Percentiles rank a stretch among this genome's conserved stretches.
Conservation (phyloP, 1,284 basidiomycete species). For the Puccinia coronata region DNA sequence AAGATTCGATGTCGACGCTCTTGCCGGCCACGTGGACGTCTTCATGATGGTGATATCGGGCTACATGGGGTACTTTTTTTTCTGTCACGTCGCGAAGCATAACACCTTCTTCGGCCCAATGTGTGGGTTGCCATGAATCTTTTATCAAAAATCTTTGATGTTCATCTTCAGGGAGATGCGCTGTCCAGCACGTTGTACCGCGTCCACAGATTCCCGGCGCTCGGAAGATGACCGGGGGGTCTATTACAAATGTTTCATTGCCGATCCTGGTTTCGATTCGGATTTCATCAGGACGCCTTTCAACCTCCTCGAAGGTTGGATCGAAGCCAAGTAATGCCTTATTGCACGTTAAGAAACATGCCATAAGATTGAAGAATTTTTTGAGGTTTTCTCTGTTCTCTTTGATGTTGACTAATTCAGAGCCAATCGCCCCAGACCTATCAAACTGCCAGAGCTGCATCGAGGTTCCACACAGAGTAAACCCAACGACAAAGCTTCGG, state of each 20-base stretch:
- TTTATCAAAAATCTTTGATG: not conserved
- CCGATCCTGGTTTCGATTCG: not conserved
- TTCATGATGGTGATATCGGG: not conserved
- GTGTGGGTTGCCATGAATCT: not conserved
- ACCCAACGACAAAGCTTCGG: slow-evolving; percentile 1
- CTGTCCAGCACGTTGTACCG: not conserved
- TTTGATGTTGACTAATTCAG: not conserved
- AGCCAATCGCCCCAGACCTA: not conserved
- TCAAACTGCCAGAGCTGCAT: slow-evolving; percentile 9
- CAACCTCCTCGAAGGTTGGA: not conserved
- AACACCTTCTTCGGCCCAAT: not conserved
- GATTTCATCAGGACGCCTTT: not conserved
- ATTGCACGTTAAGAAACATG: not conserved
- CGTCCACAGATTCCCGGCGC: slow-evolving; percentile 1
- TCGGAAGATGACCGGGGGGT: not conserved
- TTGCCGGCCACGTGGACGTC: not conserved
- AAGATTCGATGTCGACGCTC: not conserved
- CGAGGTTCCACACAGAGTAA: not conserved
- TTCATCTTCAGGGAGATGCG: not conserved
- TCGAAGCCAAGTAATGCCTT: not conserved
- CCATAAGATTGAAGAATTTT: not conserved
- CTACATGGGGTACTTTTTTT: not conserved
- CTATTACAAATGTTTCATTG: not conserved
- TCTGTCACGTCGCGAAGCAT: not conserved
- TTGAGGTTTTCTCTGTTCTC: not conserved